A percentile compares a stretch with the other conserved stretches of the same genome.
Conservation (phyloP, 192 early-diverging fungal genomes). For the Allomyces javanicus region DNA sequence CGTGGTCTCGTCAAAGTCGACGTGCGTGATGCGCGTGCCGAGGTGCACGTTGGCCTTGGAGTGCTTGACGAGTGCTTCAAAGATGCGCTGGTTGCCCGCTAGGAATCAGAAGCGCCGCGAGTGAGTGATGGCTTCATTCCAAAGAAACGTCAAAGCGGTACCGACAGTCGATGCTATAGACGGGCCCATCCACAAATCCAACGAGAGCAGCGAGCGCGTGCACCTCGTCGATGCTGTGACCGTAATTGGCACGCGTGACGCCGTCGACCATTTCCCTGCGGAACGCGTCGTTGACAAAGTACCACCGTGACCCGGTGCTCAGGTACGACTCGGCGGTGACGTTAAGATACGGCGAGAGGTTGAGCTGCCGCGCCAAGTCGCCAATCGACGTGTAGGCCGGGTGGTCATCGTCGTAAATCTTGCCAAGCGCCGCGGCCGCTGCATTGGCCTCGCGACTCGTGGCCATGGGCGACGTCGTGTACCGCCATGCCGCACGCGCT, state of each 20-base stretch:
- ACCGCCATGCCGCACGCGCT: not conserved
- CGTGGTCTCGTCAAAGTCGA: not conserved
- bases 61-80: not conserved
- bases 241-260: not conserved
- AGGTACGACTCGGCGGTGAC: not conserved
- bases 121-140: too few species aligned
- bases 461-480: not conserved
- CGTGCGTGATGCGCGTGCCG: not conserved
- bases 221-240: not conserved
- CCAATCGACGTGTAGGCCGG: not conserved
- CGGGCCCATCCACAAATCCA: not conserved
- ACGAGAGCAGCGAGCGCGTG: not conserved
- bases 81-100: not conserved
- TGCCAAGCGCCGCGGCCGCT: not conserved
- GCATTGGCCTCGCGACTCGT: not conserved
- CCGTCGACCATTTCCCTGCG: not conserved
- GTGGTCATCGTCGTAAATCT: not conserved
- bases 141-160: too few species aligned
- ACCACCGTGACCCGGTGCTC: not conserved
- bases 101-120: too few species aligned
- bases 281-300: not conserved
- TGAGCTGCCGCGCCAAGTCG: not conserved
- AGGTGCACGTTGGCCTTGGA: not conserved
- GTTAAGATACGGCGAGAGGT: not conserved
- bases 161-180: too few species aligned